Conservation (phyloP, 208 protist genomes). For the Crithidia mellificae region DNA sequence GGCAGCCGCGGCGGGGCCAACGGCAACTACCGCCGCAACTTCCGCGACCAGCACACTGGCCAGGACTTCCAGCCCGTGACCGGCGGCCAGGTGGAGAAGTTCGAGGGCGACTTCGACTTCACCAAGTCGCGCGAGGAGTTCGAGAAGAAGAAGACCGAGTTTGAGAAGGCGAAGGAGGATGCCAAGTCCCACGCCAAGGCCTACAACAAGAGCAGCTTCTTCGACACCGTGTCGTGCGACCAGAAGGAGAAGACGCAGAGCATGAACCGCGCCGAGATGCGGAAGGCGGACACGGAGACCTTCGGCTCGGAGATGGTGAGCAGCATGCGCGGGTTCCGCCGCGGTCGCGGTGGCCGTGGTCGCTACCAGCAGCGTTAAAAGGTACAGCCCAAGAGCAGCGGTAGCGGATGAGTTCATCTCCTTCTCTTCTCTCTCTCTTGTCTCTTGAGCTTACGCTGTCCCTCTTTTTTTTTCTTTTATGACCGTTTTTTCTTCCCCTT, state of each 20-base stretch:
- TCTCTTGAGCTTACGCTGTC: too few relatives aligned
- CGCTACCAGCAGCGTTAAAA: constrained; percentile 68
- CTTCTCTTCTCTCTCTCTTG: neutral
- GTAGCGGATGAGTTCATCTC: too few relatives aligned
- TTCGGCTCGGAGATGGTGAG: constrained; percentile 87
- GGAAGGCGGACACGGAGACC: constrained; percentile 82
- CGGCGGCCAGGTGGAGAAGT: constrained; percentile 70
- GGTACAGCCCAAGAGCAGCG: too few relatives aligned
- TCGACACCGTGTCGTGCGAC: constrained; percentile 87
- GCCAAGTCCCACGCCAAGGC: constrained; percentile 67
- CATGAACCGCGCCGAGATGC: constrained; percentile 77
- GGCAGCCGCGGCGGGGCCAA: constrained; percentile 41
- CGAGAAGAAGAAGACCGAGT: constrained; percentile 90
- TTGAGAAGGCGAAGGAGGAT: constrained; percentile 88
- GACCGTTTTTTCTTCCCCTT: too few relatives aligned
- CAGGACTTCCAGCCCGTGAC: constrained; percentile 74
- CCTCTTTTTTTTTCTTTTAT: neutral
- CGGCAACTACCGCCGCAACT: constrained; percentile 55
- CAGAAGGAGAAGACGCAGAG: constrained; percentile 62
- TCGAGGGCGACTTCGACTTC: constrained; percentile 92
- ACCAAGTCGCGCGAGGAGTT: constrained; percentile 83
- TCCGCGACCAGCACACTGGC: constrained; percentile 79
- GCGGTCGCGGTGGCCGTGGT: constrained; percentile 64
- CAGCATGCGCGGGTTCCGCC: constrained; percentile 72
- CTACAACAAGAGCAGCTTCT: constrained; percentile 88